Conservation (phyloP, 768 basidiomycete species). For the Trametes gibbosa region DNA sequence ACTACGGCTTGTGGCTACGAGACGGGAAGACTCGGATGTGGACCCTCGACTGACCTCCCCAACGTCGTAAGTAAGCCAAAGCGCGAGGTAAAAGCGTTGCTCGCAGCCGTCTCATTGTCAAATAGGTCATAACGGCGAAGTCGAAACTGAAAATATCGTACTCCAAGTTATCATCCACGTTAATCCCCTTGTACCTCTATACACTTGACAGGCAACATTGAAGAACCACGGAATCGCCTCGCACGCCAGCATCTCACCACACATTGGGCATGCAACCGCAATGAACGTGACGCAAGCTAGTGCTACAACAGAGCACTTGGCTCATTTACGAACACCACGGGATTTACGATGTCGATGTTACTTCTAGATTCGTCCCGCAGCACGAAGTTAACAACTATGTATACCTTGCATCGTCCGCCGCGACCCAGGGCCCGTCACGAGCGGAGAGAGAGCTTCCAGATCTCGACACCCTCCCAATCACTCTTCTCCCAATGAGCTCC, state of each 20-base stretch:
- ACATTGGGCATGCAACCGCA: not conserved
- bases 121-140: not conserved
- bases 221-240: too few species aligned
- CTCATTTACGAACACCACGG: not conserved
- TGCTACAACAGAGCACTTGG: not conserved
- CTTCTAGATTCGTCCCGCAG: not conserved
- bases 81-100: not conserved
- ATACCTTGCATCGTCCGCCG: not conserved
- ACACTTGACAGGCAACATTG: too few species aligned
- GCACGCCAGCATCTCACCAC: too few species aligned
- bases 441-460: slow-evolving; percentile 54
- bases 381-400: not conserved
- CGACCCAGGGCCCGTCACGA: not conserved
- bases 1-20: slow-evolving; percentile 54
- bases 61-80: slow-evolving; percentile 5
- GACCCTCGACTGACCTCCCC: slow-evolving; percentile 11
- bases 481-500: slow-evolving; percentile 57
- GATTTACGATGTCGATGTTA: not conserved
- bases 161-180: too few species aligned
- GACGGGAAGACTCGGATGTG: slow-evolving; percentile 48
- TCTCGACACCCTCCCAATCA: slow-evolving; percentile 81
- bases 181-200: too few species aligned
- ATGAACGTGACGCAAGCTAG: too few species aligned
- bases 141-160: not conserved
- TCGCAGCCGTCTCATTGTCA: not conserved